phyloP scores from a whole-genome alignment of 805 yeast species.

The Jamesozyma spencerorum region DNA sequence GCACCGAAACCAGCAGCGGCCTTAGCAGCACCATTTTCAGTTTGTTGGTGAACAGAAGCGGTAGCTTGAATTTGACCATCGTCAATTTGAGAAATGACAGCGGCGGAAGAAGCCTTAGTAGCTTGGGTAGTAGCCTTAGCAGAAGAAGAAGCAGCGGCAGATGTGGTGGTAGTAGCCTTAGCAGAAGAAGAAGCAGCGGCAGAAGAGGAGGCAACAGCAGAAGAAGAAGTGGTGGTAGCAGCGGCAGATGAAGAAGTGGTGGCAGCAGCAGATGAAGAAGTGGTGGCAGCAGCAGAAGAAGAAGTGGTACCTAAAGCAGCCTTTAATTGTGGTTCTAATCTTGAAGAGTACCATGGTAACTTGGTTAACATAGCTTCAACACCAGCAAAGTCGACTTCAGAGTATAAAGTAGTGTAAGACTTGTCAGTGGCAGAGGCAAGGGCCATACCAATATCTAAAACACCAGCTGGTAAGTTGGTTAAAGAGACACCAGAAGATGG shows the following conservation, averaged over 20 bases:
- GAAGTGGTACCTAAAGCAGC: slow-evolving; percentile 5
- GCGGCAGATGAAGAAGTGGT: slow-evolving; percentile 8
- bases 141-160: slow-evolving; percentile 3
- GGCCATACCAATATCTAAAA: slow-evolving; percentile 17
- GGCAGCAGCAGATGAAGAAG: slow-evolving; percentile 5
- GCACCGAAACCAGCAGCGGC: slow-evolving; percentile 18
- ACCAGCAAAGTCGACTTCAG: slow-evolving; percentile 22
- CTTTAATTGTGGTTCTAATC: slow-evolving; percentile 15
- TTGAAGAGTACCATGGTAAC: slow-evolving; percentile 30
- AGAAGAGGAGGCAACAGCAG: slow-evolving; percentile 5
- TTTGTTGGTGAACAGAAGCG: slow-evolving; percentile 9
- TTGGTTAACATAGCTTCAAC: slow-evolving; percentile 24
- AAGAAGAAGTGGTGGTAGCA: slow-evolving; percentile 8
- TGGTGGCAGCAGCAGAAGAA: slow-evolving; percentile 4
- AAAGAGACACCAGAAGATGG: slow-evolving; percentile 11
- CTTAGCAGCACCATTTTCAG: slow-evolving; percentile 18
- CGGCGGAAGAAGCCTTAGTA: slow-evolving; percentile 2
- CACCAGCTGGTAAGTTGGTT: slow-evolving; percentile 15
- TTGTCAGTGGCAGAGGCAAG: slow-evolving; percentile 26
- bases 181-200: slow-evolving; percentile 4
- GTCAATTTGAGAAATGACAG: slow-evolving; percentile 8
- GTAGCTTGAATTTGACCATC: slow-evolving; percentile 8
- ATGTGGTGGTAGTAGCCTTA: slow-evolving; percentile 3
- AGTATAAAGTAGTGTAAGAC: slow-evolving; percentile 29
- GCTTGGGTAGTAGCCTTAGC: slow-evolving; percentile 4